Evolutionary conservation across 495 filamentous ascomycete species (phyloP).

Genomic region (Pseudomonodictys pantanalensis): DNA sequence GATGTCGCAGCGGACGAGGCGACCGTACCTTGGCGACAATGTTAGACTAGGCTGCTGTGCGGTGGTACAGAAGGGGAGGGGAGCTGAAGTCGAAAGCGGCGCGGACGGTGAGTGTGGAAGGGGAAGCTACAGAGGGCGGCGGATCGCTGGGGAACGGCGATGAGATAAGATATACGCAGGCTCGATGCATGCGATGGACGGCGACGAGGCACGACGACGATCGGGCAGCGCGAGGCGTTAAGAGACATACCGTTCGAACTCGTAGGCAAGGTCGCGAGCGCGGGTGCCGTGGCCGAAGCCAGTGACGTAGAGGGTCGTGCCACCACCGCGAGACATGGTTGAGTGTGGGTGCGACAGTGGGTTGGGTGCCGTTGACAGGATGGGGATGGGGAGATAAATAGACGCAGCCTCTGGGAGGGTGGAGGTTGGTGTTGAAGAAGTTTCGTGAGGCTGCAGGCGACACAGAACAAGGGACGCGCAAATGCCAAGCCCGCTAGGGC

Average conservation of each 20-base stretch:
- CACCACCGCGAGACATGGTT: constrained; percentile 84
- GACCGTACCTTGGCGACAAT: constrained; percentile 73
- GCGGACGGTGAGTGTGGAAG: constrained; percentile 27
- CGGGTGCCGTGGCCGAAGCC: constrained; percentile 99
- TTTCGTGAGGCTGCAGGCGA: too few species aligned
- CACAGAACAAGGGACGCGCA: too few species aligned
- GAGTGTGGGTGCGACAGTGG: neutral
- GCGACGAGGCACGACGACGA: constrained; percentile 30
- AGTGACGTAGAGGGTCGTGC: constrained; percentile 93
- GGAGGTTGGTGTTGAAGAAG: neutral
- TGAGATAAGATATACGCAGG: neutral
- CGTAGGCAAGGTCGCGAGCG: constrained; percentile 99
- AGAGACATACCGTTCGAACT: constrained; percentile 97
- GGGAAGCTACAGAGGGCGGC: constrained; percentile 1
- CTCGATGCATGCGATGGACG: constrained; percentile 7
- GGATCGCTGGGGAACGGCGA: neutral
- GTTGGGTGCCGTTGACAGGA: neutral
- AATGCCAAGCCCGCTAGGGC: too few species aligned
- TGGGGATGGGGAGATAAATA: neutral
- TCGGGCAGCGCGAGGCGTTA: constrained; percentile 28
- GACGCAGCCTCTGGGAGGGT: neutral
- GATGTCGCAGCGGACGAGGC: constrained; percentile 98
- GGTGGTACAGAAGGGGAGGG: constrained; percentile 16
- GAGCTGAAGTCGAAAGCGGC: neutral
- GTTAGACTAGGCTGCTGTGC: constrained; percentile 22